These are phyloP conservation scores for Fraxinus sp. DNA, from an alignment of 305 asterid genomes.

Conservation along the genomic window DNA sequence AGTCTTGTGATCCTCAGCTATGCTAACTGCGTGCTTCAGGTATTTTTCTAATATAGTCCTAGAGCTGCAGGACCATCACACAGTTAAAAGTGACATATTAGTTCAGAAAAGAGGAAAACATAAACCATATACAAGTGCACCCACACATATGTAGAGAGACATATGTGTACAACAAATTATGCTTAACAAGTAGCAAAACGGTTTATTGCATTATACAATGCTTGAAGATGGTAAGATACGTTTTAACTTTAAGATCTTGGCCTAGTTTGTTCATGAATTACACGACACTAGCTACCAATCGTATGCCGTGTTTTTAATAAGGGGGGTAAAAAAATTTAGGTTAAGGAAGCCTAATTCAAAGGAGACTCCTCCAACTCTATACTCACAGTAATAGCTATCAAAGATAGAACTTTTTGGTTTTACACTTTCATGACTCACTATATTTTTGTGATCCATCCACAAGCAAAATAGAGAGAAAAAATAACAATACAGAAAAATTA, in stretches of 20 bases:
- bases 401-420: conserved; percentile 1
- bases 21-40: conserved; percentile 84
- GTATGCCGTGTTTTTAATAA: conserved; percentile 13
- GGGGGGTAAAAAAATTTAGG: not conserved
- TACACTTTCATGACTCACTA: conserved; percentile 1
- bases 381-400: conserved; percentile 11
- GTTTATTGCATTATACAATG: conserved; percentile 8
- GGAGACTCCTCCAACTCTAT: conserved; percentile 14
- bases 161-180: not conserved
- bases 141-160: not conserved
- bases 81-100: conserved; percentile 15
- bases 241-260: not conserved
- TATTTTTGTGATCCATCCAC: conserved; percentile 14
- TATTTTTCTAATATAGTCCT: conserved; percentile 90
- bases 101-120: conserved; percentile 4
- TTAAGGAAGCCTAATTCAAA: conserved; percentile 3
- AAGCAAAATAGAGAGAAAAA: conserved; percentile 12
- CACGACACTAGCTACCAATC: conserved; percentile 10
- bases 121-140: not conserved
- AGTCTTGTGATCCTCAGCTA: conserved; percentile 65
- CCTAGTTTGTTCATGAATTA: conserved; percentile 21
- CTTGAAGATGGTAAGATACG: conserved; percentile 7
- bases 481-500: not conserved
- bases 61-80: conserved; percentile 61
- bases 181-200: conserved; percentile 8